Evolutionary conservation across 495 filamentous ascomycete genomes (phyloP).

Genomic region (Parathielavia hyrcaniae): DNA sequence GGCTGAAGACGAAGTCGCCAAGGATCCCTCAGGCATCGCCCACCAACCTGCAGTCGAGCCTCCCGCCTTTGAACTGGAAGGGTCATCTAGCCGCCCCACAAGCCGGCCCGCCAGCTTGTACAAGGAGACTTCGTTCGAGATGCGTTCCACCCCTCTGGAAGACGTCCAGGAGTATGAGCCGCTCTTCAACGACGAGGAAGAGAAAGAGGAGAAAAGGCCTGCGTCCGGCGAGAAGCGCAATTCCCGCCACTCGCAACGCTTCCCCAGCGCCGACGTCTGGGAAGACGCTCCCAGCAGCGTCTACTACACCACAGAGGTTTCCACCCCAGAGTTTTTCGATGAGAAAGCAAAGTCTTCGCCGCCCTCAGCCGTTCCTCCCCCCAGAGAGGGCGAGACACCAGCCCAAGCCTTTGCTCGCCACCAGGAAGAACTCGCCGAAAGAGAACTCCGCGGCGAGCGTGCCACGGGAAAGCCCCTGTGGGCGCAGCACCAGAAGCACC

Average conservation of each 20-base stretch:
- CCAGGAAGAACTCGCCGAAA: constrained; percentile 51
- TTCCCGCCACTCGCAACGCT: constrained; percentile 63
- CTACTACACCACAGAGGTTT: constrained; percentile 76
- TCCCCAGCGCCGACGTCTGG: constrained; percentile 94
- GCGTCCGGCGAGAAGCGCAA: constrained; percentile 46
- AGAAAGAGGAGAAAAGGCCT: constrained; percentile 39
- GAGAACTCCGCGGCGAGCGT: constrained; percentile 35
- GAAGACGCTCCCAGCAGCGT: constrained; percentile 90
- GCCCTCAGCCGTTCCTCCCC: constrained; percentile 24
- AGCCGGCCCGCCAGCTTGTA: constrained; percentile 62
- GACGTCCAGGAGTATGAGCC: constrained; percentile 94
- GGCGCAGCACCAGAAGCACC: constrained; percentile 40
- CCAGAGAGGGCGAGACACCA: constrained; percentile 42
- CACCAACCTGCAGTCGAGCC: constrained; percentile 66
- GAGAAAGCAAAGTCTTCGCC: constrained; percentile 42
- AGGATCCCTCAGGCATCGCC: constrained; percentile 53
- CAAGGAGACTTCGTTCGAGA: constrained; percentile 36
- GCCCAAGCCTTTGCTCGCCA: constrained; percentile 49
- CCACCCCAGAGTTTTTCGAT: constrained; percentile 62
- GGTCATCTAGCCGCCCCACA: constrained; percentile 58
- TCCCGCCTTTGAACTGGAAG: constrained; percentile 48
- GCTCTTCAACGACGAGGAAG: constrained; percentile 79
- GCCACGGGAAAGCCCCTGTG: constrained; percentile 46
- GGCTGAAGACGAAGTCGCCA: constrained; percentile 84
- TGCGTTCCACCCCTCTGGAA: constrained; percentile 68